Evolutionary conservation across 2,329 filamentous ascomycete genomes (phyloP).

Genomic region (Cladosporium sp.): DNA sequence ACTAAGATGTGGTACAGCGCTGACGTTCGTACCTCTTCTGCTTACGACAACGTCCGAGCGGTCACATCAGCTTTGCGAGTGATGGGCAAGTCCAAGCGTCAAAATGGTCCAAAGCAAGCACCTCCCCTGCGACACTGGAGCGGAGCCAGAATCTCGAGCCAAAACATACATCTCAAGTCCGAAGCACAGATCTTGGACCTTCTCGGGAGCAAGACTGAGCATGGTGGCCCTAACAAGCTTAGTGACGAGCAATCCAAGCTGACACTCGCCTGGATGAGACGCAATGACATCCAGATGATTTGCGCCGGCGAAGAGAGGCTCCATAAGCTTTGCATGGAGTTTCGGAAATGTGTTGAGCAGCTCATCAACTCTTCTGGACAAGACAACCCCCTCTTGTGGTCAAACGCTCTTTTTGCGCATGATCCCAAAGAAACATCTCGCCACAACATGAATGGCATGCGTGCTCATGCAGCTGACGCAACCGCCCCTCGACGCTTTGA

Average conservation of each 20-base stretch:
- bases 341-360: slow-evolving; percentile 80
- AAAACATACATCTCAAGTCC: slow-evolving; percentile 59
- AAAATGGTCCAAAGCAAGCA: slow-evolving; percentile 36
- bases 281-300: slow-evolving; percentile 82
- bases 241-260: slow-evolving; percentile 92
- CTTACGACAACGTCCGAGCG: slow-evolving; percentile 81
- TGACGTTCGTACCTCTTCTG: slow-evolving; percentile 83
- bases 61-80: slow-evolving; percentile 84
- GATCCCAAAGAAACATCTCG: slow-evolving; percentile 34
- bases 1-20: slow-evolving; percentile 99
- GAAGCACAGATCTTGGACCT: slow-evolving; percentile 85
- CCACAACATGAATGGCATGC: background rate
- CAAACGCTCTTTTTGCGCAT: slow-evolving; percentile 79
- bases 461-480: background rate
- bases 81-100: slow-evolving; percentile 63
- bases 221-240: slow-evolving; percentile 90
- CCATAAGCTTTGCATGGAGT: slow-evolving; percentile 86
- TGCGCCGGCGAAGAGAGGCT: slow-evolving; percentile 93
- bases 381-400: slow-evolving; percentile 86
- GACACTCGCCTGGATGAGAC: slow-evolving; percentile 76
- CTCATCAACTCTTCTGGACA: slow-evolving; percentile 75
- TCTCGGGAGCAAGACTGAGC: slow-evolving; percentile 74
- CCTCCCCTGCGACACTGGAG: slow-evolving; percentile 38
- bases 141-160: slow-evolving; percentile 42
- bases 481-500: slow-evolving; percentile 11